Conservation (phyloP, 495 filamentous ascomycete species). For the Darksidea phi region DNA sequence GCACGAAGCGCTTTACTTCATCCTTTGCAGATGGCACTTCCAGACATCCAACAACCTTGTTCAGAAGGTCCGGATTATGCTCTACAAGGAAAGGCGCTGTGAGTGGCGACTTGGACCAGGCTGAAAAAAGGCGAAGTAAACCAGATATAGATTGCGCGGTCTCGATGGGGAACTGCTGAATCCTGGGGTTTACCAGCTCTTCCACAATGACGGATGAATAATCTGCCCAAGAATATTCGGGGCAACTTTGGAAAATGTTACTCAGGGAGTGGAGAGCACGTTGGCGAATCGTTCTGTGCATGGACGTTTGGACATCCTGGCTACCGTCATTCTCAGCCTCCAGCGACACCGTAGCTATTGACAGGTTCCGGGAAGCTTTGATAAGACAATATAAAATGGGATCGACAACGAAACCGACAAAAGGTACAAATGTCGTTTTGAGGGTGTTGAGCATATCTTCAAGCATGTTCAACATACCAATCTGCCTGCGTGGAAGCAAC, state of each 20-base stretch:
- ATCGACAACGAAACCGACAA: conserved; percentile 63
- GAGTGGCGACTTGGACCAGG: conserved; percentile 68
- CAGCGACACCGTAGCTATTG: conserved; percentile 18
- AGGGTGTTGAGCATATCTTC: conserved; percentile 83
- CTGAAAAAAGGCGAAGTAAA: conserved; percentile 72
- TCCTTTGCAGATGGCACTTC: conserved; percentile 75
- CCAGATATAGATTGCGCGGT: conserved; percentile 86
- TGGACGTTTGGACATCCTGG: conserved; percentile 40
- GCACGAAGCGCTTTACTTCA: conserved; percentile 78
- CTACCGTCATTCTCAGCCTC: conserved; percentile 48
- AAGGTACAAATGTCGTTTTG: conserved; percentile 63
- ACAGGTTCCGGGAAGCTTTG: conserved; percentile 57
- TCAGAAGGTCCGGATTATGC: conserved; percentile 62
- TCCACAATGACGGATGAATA: conserved; percentile 62
- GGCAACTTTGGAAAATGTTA: conserved; percentile 68
- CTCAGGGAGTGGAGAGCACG: conserved; percentile 75
- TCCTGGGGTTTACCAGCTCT: conserved; percentile 70
- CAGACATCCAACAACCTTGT: conserved; percentile 69
- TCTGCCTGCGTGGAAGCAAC: conserved; percentile 69
- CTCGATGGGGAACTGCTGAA: conserved; percentile 79
- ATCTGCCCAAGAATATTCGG: conserved; percentile 69
- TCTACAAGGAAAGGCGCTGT: conserved; percentile 67
- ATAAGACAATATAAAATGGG: conserved; percentile 77
- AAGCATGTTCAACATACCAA: conserved; percentile 86
- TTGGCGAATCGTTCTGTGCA: conserved; percentile 69